Percentiles rank a stretch among this genome's conserved stretches.
Conservation (phyloP, 2,329 filamentous ascomycete genomes). For the Fusarium sp. region DNA sequence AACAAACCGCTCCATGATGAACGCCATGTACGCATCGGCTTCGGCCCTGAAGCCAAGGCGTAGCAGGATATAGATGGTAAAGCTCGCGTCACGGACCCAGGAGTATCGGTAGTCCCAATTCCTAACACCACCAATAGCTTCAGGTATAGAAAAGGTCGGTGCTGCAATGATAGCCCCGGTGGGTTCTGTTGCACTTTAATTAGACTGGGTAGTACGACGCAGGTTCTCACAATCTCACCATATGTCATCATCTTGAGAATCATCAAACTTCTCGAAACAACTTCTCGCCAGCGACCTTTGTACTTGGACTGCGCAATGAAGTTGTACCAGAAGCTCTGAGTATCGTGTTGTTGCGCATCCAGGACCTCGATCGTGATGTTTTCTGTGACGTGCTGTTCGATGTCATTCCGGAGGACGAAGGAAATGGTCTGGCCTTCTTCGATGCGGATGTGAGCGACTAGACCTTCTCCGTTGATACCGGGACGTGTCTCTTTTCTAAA, state of each 20-base stretch:
- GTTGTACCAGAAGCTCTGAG: slow-evolving; percentile 76
- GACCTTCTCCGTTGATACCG: slow-evolving; percentile 69
- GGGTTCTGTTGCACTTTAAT: slow-evolving; percentile 61
- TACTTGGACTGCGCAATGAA: slow-evolving; percentile 79
- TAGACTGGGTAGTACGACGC: too few species aligned
- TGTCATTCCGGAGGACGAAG: slow-evolving; percentile 73
- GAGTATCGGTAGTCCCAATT: slow-evolving; percentile 81
- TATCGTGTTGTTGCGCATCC: slow-evolving; percentile 73
- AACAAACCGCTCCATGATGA: slow-evolving; percentile 77
- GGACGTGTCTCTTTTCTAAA: slow-evolving; percentile 65
- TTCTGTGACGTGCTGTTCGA: slow-evolving; percentile 65
- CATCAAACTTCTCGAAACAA: slow-evolving; percentile 76
- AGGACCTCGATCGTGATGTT: slow-evolving; percentile 69
- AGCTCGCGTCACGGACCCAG: slow-evolving; percentile 82
- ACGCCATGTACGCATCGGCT: slow-evolving; percentile 81
- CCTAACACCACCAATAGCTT: slow-evolving; percentile 74
- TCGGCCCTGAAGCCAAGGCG: slow-evolving; percentile 80
- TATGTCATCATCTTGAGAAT: slow-evolving; percentile 81
- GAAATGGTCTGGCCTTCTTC: slow-evolving; percentile 75
- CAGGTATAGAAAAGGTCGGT: slow-evolving; percentile 81
- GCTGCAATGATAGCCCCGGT: slow-evolving; percentile 82
- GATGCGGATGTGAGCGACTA: slow-evolving; percentile 69
- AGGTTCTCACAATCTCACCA: slow-evolving; percentile 37
- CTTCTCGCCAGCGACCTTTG: slow-evolving; percentile 77
- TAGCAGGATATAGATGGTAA: slow-evolving; percentile 81